Percentiles rank a stretch among this genome's conserved stretches.
These are phyloP conservation scores for Ophiostoma montium DNA, from an alignment of 2,329 filamentous ascomycete species.

Conservation along the genomic window DNA sequence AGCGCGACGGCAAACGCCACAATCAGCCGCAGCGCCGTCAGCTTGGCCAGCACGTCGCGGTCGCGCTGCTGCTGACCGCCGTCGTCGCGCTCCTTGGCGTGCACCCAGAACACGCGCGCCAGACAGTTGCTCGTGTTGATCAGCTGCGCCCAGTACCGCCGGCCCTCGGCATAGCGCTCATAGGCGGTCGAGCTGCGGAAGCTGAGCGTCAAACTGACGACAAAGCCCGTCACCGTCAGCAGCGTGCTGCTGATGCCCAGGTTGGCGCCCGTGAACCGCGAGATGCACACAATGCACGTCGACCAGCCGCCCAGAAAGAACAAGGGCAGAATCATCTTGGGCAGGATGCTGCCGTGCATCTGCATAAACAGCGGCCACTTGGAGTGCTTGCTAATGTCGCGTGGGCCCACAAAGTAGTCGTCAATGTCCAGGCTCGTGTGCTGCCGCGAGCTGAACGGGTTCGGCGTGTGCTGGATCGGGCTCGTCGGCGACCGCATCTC, in stretches of 20 bases:
- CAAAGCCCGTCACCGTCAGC: constrained; percentile 68
- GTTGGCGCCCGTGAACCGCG: constrained; percentile 17
- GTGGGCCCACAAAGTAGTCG: constrained; percentile 41
- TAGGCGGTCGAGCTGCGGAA: constrained; percentile 70
- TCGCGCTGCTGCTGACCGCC: too few species aligned
- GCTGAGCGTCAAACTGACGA: constrained; percentile 61
- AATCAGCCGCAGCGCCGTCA: constrained; percentile 55
- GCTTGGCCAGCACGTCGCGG: constrained; percentile 51
- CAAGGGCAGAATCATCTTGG: constrained; percentile 61
- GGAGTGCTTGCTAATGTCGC: constrained; percentile 57
- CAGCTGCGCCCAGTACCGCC: constrained; percentile 42
- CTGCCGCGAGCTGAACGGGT: constrained; percentile 20
- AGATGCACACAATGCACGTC: constrained; percentile 40
- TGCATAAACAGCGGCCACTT: constrained; percentile 68
- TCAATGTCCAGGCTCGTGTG: constrained; percentile 25
- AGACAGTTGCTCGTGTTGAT: constrained; percentile 51
- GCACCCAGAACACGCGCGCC: constrained; percentile 72
- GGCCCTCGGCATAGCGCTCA: constrained; percentile 45
- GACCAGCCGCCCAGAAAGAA: constrained; percentile 50
- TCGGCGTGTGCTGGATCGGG: constrained; percentile 12
- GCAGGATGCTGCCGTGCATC: constrained; percentile 57
- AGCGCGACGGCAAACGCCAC: constrained; percentile 55
- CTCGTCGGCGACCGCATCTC: background rate
- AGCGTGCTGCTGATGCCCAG: constrained; percentile 48
- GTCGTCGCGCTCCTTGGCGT: constrained; percentile 45